A percentile compares a stretch with the other conserved stretches of the same genome.
Conservation (phyloP, 2,329 filamentous ascomycete genomes). For the Beauveria brongniartii region DNA sequence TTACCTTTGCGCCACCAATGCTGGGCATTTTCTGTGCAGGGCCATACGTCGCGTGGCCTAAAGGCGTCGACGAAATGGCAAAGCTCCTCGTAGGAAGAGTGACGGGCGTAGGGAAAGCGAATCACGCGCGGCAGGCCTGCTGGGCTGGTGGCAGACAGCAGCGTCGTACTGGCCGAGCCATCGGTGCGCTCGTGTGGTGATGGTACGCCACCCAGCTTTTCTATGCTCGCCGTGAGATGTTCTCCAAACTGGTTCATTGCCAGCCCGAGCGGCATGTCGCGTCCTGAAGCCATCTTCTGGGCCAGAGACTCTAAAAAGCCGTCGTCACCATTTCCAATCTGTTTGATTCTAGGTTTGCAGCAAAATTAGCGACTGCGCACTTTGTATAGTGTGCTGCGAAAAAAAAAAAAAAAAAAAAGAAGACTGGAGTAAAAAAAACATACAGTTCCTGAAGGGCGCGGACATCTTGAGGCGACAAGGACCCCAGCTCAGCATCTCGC, state of each 20-base stretch:
- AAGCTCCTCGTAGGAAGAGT: conserved; percentile 79
- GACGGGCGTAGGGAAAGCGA: conserved; percentile 76
- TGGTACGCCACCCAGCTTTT: conserved; percentile 16
- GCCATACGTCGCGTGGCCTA: conserved; percentile 67
- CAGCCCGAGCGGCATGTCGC: conserved; percentile 27
- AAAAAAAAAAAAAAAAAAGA: too few relatives aligned
- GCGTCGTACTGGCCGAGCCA: not conserved
- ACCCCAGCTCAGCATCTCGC: conserved; percentile 57
- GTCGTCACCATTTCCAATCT: conserved; percentile 11
- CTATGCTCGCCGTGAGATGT: conserved; percentile 21
- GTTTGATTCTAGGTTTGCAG: not conserved
- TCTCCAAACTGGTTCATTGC: conserved; percentile 21
- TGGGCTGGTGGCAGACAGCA: not conserved
- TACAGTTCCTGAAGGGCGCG: conserved; percentile 36
- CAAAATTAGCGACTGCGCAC: not conserved
- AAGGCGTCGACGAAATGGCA: conserved; percentile 62
- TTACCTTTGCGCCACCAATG: conserved; percentile 51
- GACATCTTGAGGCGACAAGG: conserved; percentile 45
- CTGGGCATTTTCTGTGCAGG: conserved; percentile 63
- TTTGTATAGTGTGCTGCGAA: not conserved
- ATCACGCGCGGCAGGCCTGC: conserved; percentile 33
- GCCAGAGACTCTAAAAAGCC: conserved; percentile 18
- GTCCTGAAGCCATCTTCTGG: conserved; percentile 17
- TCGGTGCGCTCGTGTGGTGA: not conserved
- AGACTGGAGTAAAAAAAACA: conserved; percentile 12